These are phyloP conservation scores for Cyberlindnera euphorbiiphila DNA, from an alignment of 805 yeast genomes.

Conservation along the genomic window DNA sequence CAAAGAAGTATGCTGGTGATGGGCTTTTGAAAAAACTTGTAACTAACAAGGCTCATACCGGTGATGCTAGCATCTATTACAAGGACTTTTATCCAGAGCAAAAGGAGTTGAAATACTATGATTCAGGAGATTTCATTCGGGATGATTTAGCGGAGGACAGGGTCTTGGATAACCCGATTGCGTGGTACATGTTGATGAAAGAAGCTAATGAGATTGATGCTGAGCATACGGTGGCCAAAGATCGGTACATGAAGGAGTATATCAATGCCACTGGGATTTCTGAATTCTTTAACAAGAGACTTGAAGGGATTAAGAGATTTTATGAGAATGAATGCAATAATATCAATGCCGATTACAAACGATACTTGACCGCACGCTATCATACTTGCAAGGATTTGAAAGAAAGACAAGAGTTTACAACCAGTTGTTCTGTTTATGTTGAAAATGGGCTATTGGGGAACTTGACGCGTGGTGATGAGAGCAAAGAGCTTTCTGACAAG, in stretches of 20 bases:
- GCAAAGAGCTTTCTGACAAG: neutral
- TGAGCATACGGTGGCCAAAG: neutral
- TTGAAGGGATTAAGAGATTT: neutral
- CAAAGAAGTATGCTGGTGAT: no score
- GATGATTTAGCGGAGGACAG: slow-evolving; percentile 10
- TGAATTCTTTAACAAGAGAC: neutral
- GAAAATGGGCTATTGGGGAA: neutral
- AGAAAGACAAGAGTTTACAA: neutral
- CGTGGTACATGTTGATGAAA: slow-evolving; percentile 12
- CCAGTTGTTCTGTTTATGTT: neutral
- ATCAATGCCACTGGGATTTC: neutral
- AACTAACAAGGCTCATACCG: neutral
- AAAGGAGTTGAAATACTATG: neutral
- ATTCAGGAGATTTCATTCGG: slow-evolving; percentile 5
- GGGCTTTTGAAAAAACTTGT: neutral
- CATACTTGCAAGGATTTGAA: neutral
- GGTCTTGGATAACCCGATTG: slow-evolving; percentile 13
- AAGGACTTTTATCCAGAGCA: neutral
- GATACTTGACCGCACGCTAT: neutral
- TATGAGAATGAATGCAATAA: neutral
- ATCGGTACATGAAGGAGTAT: slow-evolving; percentile 3
- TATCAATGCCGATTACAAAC: neutral
- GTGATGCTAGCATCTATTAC: neutral
- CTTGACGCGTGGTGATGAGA: neutral
- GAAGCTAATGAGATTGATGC: slow-evolving; percentile 12